Percentiles rank a stretch among this genome's conserved stretches.
Conservation (phyloP, 805 yeast species). For the Wickerhamiella spandovensis region DNA sequence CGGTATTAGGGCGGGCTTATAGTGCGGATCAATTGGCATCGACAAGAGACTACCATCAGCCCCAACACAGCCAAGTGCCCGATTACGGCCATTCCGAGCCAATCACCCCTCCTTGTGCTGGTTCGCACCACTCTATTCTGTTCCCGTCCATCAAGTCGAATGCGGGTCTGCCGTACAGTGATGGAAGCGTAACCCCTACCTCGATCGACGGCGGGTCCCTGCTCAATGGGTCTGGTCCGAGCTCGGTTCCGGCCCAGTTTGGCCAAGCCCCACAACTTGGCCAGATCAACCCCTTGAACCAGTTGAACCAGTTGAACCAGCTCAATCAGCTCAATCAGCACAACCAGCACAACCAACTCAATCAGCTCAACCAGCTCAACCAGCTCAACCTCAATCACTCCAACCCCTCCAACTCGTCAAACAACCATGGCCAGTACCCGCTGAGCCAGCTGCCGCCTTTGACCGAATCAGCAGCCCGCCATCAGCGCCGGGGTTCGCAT, state of each 20-base stretch:
- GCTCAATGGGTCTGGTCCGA: background rate
- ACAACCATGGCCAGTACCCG: too few species aligned
- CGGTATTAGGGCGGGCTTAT: background rate
- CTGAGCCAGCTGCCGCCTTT: background rate
- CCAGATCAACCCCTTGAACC: too few species aligned
- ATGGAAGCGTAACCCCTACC: background rate
- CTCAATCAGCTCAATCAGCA: background rate
- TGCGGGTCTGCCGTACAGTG: background rate
- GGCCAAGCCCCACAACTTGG: too few species aligned
- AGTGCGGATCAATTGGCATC: background rate
- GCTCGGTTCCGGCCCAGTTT: background rate
- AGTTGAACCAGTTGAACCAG: too few species aligned
- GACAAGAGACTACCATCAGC: background rate
- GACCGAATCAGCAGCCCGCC: background rate
- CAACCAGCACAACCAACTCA: background rate
- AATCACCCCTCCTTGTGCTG: constrained; percentile 1
- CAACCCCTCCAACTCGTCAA: too few species aligned
- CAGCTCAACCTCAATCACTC: background rate
- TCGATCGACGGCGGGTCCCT: background rate
- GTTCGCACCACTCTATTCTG: background rate
- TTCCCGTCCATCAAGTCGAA: background rate
- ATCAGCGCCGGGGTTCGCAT: background rate
- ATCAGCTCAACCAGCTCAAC: background rate
- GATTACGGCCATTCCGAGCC: constrained; percentile 1
- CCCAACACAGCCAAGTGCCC: background rate